Evolutionary conservation across 352 stramenopile species (phyloP), one percentile per base, ranked within the genome.

Genomic region (Phytophthora sp.): DNA sequence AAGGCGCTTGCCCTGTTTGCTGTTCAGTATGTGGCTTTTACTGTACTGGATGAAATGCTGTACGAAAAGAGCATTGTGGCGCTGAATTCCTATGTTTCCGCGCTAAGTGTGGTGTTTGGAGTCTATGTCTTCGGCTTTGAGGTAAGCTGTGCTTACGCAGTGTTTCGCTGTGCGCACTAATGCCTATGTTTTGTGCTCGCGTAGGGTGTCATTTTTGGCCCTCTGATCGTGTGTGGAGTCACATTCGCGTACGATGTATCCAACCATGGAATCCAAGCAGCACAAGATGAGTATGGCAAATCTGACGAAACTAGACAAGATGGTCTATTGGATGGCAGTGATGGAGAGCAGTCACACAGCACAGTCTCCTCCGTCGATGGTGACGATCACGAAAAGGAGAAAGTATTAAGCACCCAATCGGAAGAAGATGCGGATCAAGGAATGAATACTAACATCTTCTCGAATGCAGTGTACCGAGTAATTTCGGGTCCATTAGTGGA

Each of bases 111-210:
- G 5, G 87, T 94, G 4, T 94, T 96, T 39, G 87, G 87, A 1
- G 84, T 94, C 7, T 96, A 94, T 37, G 87, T 94, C 4, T 96
- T 96, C 57, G 87, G 87, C 13, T 87, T 94, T 62, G 87, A 96
- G 79, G 83, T 92, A 46, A 12, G 72, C 41, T 51, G 7, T 12
- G 8, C 18, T 26, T 38, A 11, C 30, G 30, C 13, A 34, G 30
- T 34, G 12, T 38, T n/a, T 15, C 17, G 9, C 3, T 46, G 17
- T 21, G 37, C 39, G 21, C 32, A 31, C 34, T 45, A 43, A 60
- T 28, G 5, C 17, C 12, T 30, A 7, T 26, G 30, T 60, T 18
- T 17, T 62, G 34, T 43, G 35, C 6, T 44, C 50, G 41, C 31
- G 6, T 11, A 92, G 79, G 87, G 87, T 45, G 87, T 95, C 21